Evolutionary conservation across 1,284 basidiomycete species (phyloP).

Genomic region (Tylopilus orsonianus): DNA sequence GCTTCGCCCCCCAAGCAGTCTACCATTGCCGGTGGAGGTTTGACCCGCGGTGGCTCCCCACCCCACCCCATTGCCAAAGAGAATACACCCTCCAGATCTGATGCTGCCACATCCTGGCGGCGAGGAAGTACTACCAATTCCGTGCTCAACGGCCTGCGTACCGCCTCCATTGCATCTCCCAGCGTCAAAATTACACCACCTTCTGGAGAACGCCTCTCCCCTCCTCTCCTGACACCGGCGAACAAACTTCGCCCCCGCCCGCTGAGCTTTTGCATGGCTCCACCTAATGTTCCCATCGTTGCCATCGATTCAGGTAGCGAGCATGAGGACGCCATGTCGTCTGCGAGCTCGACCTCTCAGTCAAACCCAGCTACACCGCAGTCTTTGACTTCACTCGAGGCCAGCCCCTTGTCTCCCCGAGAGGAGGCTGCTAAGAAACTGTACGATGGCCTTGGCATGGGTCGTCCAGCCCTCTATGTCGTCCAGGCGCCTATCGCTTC

Average conservation of each 20-base stretch:
- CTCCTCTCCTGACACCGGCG: constrained; percentile 37
- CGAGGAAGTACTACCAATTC: constrained; percentile 69
- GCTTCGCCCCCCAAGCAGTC: constrained; percentile 58
- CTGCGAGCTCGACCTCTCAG: constrained; percentile 50
- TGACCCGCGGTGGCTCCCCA: constrained; percentile 55
- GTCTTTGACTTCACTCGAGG: constrained; percentile 62
- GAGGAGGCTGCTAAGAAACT: constrained; percentile 80
- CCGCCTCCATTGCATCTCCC: constrained; percentile 51
- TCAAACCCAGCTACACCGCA: constrained; percentile 73
- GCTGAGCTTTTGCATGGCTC: constrained; percentile 58
- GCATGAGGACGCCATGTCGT: constrained; percentile 54
- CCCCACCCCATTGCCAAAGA: constrained; percentile 38
- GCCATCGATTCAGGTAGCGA: constrained; percentile 60
- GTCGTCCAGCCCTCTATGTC: constrained; percentile 44
- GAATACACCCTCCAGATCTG: constrained; percentile 64
- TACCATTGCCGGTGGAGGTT: constrained; percentile 70
- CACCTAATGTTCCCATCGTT: constrained; percentile 51
- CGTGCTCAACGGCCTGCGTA: constrained; percentile 62
- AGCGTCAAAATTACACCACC: constrained; percentile 70
- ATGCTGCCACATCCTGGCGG: constrained; percentile 73
- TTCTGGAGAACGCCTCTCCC: constrained; percentile 56
- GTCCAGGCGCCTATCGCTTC: constrained; percentile 13
- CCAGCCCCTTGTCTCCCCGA: constrained; percentile 63
- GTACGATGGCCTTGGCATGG: constrained; percentile 79
- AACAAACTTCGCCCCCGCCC: constrained; percentile 66